Evolutionary conservation across 768 basidiomycete genomes (phyloP).

Genomic region (Termitomyces sp.): DNA sequence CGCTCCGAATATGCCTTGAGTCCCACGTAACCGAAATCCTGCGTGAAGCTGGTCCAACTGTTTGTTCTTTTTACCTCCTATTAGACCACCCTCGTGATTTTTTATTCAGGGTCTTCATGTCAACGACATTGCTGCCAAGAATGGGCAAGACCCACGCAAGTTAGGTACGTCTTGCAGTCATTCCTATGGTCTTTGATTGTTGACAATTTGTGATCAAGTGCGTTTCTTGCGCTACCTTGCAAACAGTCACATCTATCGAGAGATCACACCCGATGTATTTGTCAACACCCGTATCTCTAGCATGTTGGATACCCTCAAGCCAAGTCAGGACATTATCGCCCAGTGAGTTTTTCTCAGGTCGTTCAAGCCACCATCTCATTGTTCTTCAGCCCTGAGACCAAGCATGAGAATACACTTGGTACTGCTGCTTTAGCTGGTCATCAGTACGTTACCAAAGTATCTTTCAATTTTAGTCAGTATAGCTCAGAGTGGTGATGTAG

Average conservation of each 20-base stretch:
- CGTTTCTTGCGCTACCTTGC: constrained; percentile 33
- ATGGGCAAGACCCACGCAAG: not conserved
- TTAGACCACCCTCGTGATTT: not conserved
- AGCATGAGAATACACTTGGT: constrained; percentile 15
- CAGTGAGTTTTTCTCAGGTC: constrained; percentile 15
- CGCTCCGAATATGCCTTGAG: constrained; percentile 24
- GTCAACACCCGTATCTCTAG: constrained; percentile 31
- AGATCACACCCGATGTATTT: constrained; percentile 30
- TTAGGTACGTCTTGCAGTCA: not conserved
- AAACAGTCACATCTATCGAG: constrained; percentile 31
- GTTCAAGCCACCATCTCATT: not conserved
- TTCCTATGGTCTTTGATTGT: not conserved
- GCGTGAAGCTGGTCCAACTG: constrained; percentile 31
- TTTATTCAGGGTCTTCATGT: not conserved
- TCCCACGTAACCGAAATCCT: constrained; percentile 34
- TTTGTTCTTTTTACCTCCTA: not conserved
- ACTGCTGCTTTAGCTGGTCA: constrained; percentile 19
- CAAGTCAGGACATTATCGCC: constrained; percentile 19
- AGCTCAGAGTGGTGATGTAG: constrained; percentile 5
- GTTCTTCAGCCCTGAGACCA: not conserved
- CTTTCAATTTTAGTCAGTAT: not conserved
- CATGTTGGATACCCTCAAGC: constrained; percentile 26
- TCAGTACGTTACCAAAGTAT: constrained; percentile 16
- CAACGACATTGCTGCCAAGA: not conserved
- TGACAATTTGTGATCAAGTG: constrained; percentile 13